These are phyloP conservation scores for Cryomyces antarcticus DNA, from an alignment of 495 filamentous ascomycete genomes.

Conservation along the genomic window DNA sequence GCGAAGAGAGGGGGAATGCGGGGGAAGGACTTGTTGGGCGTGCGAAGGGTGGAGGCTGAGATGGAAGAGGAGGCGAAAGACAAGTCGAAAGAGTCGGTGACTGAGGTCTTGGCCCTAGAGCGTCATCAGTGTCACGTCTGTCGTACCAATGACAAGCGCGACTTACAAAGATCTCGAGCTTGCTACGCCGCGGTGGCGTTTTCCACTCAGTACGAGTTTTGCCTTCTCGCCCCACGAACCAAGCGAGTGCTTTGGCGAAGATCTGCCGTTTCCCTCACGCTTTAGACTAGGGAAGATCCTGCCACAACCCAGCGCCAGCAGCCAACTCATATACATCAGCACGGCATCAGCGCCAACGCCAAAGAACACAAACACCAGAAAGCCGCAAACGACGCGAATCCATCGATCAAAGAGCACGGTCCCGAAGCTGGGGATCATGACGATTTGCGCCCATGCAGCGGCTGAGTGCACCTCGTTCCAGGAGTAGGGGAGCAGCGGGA, in stretches of 20 bases:
- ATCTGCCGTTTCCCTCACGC: neutral
- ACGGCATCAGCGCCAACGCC: constrained; percentile 59
- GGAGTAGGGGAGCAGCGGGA: constrained; percentile 27
- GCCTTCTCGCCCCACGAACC: constrained; percentile 7
- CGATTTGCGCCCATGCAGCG: constrained; percentile 33
- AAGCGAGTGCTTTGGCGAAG: neutral
- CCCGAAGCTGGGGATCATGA: constrained; percentile 36
- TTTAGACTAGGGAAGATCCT: constrained; percentile 4
- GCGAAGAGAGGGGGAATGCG: too few relatives aligned
- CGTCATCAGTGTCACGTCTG: too few relatives aligned
- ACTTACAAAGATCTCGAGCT: neutral
- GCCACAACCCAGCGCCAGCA: constrained; percentile 12
- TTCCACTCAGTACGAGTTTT: constrained; percentile 6
- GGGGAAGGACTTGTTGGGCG: too few relatives aligned
- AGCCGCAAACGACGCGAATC: constrained; percentile 37
- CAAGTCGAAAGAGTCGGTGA: too few relatives aligned
- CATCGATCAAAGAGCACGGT: constrained; percentile 42
- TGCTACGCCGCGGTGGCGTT: neutral
- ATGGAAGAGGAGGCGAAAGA: too few relatives aligned
- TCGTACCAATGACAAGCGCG: neutral
- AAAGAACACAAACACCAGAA: constrained; percentile 56
- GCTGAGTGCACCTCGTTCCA: constrained; percentile 34
- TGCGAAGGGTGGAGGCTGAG: too few relatives aligned
- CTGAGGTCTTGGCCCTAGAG: too few relatives aligned
- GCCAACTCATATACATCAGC: constrained; percentile 43